Percentiles rank a stretch among this genome's conserved stretches.
Evolutionary conservation across 805 yeast species (phyloP).

Genomic region (Metschnikowia lachancei): DNA sequence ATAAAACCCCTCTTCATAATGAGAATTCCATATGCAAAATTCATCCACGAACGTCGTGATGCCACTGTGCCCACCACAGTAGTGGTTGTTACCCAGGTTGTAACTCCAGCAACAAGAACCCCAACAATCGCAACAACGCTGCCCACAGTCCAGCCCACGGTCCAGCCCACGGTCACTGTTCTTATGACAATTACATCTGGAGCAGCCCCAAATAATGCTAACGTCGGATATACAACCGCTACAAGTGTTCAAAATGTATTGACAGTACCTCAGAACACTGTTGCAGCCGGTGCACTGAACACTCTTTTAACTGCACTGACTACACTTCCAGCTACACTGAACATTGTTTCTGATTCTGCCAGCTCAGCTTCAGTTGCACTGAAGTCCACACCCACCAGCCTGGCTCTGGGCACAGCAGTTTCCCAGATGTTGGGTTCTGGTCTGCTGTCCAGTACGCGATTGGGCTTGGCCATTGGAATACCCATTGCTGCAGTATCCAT

Average conservation of each 20-base stretch:
- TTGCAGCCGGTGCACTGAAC: too few relatives aligned
- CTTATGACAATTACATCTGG: slow-evolving; percentile 5
- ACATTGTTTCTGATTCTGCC: background rate
- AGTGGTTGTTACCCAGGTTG: slow-evolving; percentile 9
- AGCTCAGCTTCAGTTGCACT: background rate
- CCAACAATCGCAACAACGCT: background rate
- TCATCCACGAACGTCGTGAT: slow-evolving; percentile 4
- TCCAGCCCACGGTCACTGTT: slow-evolving; percentile 3
- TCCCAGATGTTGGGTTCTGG: slow-evolving; percentile 2
- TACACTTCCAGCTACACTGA: background rate
- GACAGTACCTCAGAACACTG: background rate
- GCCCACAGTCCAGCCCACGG: slow-evolving; percentile 1
- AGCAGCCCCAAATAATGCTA: background rate
- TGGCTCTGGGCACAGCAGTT: slow-evolving; percentile 1
- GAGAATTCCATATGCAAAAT: background rate
- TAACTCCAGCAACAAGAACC: slow-evolving; percentile 2
- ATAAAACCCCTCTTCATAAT: background rate
- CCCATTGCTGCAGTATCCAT: slow-evolving; percentile 30
- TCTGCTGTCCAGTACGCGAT: slow-evolving; percentile 15
- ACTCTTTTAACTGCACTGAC: too few relatives aligned
- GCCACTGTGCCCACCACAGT: slow-evolving; percentile 10
- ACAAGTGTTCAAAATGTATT: background rate
- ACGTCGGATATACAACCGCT: background rate
- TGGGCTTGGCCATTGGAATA: slow-evolving; percentile 35
- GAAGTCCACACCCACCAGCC: background rate